Evolutionary conservation across 106 monocot genomes (phyloP).

Genomic region (Acorus calamus): DNA sequence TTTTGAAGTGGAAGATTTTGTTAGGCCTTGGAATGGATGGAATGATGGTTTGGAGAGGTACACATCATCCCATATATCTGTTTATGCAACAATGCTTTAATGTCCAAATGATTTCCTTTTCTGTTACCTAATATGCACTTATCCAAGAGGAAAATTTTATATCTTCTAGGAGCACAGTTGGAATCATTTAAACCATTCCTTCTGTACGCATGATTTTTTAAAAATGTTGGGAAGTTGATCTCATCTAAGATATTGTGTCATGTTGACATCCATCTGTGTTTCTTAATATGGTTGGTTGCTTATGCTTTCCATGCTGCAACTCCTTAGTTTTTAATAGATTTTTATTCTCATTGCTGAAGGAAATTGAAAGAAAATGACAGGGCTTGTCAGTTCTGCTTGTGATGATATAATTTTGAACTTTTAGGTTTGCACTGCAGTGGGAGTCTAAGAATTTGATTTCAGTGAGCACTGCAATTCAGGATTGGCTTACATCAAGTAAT

Average conservation of each 20-base stretch:
- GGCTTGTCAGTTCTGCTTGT: no score
- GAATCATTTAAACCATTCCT: no score
- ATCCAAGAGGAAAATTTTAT: not conserved
- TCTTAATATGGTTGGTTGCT: no score
- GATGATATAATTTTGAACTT: not conserved
- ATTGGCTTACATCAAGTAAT: slow-evolving; percentile 95
- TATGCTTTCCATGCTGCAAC: no score
- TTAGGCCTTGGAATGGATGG: slow-evolving; percentile 65
- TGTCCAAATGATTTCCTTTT: not conserved
- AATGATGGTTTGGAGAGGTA: slow-evolving; percentile 83
- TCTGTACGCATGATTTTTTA: no score
- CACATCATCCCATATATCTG: not conserved
- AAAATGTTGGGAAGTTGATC: not conserved
- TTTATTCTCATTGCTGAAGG: no score
- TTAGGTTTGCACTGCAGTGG: slow-evolving; percentile 89
- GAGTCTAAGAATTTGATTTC: slow-evolving; percentile 86
- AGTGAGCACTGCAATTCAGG: slow-evolving; percentile 87
- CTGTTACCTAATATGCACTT: not conserved
- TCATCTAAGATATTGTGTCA: no score
- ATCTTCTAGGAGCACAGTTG: no score
- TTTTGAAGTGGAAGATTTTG: slow-evolving; percentile 75
- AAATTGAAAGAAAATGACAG: no score
- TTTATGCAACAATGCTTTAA: no score
- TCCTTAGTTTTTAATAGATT: no score
- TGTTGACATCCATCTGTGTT: no score